phyloP scores from a whole-genome alignment of 2,329 filamentous ascomycete genomes.

The Neofusicoccum sp. region DNA sequence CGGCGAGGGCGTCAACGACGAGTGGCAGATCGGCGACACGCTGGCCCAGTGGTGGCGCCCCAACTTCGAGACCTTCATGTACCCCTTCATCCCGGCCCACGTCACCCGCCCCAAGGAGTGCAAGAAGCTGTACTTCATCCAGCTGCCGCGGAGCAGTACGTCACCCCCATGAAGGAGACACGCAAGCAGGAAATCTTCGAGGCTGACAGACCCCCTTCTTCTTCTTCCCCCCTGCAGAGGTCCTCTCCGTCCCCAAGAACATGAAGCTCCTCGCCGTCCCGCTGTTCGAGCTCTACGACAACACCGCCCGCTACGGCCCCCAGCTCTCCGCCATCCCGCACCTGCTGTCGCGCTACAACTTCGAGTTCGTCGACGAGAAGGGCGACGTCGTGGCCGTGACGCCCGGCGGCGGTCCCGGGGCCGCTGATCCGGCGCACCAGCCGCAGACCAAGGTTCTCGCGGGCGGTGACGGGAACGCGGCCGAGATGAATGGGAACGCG shows the following conservation, averaged over 20 bases:
- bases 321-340: slow-evolving; percentile 96
- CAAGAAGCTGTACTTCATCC: slow-evolving; percentile 98
- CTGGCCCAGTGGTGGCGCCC: slow-evolving; percentile 98
- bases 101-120: slow-evolving; percentile 97
- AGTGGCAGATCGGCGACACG: slow-evolving; percentile 94
- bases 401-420: slow-evolving; percentile 62
- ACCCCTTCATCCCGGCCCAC: slow-evolving; percentile 94
- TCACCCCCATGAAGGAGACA: slow-evolving; percentile 24
- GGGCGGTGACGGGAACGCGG: slow-evolving; percentile 21
- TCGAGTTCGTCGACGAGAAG: slow-evolving; percentile 93
- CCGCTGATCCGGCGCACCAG: slow-evolving; percentile 17
- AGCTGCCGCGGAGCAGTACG: slow-evolving; percentile 85
- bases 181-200: not conserved
- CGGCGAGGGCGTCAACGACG: slow-evolving; percentile 82
- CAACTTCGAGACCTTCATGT: slow-evolving; percentile 99
- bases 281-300: slow-evolving; percentile 97
- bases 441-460: slow-evolving; percentile 37
- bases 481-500: slow-evolving; percentile 6
- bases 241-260: slow-evolving; percentile 96
- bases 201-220: not conserved
- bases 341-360: slow-evolving; percentile 90
- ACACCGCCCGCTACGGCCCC: slow-evolving; percentile 89
- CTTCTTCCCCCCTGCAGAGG: slow-evolving; percentile 59
- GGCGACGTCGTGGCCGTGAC: slow-evolving; percentile 84
- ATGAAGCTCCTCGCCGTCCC: slow-evolving; percentile 98